phyloP scores from a whole-genome alignment of 352 stramenopile species.

The Elongisporangium anandrum region DNA sequence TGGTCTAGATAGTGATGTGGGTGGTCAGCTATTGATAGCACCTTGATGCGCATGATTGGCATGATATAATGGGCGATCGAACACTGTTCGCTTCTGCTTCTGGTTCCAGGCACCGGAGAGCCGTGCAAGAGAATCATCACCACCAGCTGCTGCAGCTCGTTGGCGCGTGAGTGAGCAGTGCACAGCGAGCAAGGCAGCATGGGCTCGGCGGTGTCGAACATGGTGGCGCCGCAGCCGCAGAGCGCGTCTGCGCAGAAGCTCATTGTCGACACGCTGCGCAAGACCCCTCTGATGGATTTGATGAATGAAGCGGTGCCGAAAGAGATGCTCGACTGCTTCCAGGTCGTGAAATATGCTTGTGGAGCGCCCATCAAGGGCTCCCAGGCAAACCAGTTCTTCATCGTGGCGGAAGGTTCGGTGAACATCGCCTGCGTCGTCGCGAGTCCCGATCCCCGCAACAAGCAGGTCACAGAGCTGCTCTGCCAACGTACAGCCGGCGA shows the following conservation, averaged over 20 bases:
- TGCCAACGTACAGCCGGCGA: conserved; percentile 50
- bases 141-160: too few species aligned
- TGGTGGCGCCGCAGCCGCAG: conserved; percentile 3
- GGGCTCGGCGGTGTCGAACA: conserved; percentile 8
- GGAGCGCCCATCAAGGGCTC: conserved; percentile 38
- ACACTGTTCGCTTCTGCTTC: background rate
- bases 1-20: conserved; percentile 1
- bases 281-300: conserved; percentile 62
- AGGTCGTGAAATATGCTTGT: conserved; percentile 33
- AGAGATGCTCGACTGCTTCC: conserved; percentile 60
- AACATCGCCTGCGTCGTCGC: conserved; percentile 20
- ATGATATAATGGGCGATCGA: background rate
- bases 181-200: too few species aligned
- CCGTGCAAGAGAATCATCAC: background rate
- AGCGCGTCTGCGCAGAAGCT: conserved; percentile 14
- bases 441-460: conserved; percentile 32
- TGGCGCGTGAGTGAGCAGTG: background rate
- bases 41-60: background rate
- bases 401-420: conserved; percentile 48
- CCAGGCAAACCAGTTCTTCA: conserved; percentile 37
- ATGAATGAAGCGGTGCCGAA: conserved; percentile 46
- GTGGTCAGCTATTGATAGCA: background rate
- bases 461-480: conserved; percentile 51
- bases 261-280: conserved; percentile 39
- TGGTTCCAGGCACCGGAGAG: background rate